These are phyloP conservation scores for Blastocystis sp. DNA, from an alignment of 352 stramenopile genomes.

Conservation along the genomic window DNA sequence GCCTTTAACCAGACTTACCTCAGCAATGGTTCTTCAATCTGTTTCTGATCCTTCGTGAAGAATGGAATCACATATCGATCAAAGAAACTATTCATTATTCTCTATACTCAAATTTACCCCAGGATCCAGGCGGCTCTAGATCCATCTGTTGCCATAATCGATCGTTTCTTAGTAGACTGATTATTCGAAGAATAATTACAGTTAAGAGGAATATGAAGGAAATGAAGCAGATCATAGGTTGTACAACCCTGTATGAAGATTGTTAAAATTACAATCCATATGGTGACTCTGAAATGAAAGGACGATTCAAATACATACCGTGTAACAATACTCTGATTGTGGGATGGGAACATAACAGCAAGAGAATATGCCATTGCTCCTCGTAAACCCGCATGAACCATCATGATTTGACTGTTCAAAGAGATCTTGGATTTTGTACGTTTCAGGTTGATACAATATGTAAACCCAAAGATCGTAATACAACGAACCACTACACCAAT, in stretches of 20 bases:
- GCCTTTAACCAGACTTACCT: neutral
- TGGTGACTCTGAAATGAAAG: constrained; percentile 29
- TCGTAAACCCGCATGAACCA: constrained; percentile 64
- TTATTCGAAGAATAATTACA: neutral
- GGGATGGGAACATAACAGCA: constrained; percentile 60
- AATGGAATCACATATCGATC: constrained; percentile 40
- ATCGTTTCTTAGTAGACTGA: constrained; percentile 27
- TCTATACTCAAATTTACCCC: neutral
- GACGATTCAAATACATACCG: neutral
- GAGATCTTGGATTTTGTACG: constrained; percentile 36
- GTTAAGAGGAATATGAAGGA: constrained; percentile 5
- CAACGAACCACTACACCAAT: constrained; percentile 48
- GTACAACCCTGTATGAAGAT: constrained; percentile 61
- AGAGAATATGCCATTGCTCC: constrained; percentile 65
- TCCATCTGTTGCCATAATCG: neutral
- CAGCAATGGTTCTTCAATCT: constrained; percentile 11
- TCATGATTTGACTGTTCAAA: constrained; percentile 39
- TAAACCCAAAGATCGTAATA: constrained; percentile 37
- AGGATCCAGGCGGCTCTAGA: neutral
- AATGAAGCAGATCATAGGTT: constrained; percentile 43
- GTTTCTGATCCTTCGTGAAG: constrained; percentile 13
- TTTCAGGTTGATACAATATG: constrained; percentile 59
- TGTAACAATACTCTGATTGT: constrained; percentile 28
- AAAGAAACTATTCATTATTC: neutral
- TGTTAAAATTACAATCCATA: constrained; percentile 64